phyloP scores from a whole-genome alignment of 257 asterid species.

The Solanum corneliomulleri region DNA sequence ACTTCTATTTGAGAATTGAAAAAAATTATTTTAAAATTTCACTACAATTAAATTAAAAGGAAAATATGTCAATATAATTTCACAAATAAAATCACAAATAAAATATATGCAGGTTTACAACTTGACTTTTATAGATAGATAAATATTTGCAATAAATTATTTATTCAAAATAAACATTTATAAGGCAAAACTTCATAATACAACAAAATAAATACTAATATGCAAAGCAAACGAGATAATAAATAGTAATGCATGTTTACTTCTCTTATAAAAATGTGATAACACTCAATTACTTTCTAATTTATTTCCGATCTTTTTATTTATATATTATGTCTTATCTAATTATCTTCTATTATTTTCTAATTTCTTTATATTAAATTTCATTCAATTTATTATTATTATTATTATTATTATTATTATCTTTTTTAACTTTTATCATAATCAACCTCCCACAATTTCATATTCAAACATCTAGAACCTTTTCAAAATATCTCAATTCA shows the following conservation, averaged over 20 bases:
- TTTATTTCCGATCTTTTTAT: background rate
- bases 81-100: background rate
- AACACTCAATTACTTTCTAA: background rate
- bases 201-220: background rate
- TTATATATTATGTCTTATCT: background rate
- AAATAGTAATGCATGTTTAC: no score
- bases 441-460: background rate
- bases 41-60: background rate
- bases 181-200: background rate
- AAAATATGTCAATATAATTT: background rate
- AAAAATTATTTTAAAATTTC: background rate
- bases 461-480: fast-evolving
- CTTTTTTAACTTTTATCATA: no score
- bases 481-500: background rate
- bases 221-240: background rate
- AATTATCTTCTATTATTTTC: background rate
- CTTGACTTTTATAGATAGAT: background rate
- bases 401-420: no score
- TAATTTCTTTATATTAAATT: no score
- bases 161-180: fast-evolving
- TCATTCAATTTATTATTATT: background rate
- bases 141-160: fast-evolving
- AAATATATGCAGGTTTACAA: no score
- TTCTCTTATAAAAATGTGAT: background rate
- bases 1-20: background rate